phyloP scores from a whole-genome alignment of 164 flowering plant species.

The Chimonanthus praecox region DNA sequence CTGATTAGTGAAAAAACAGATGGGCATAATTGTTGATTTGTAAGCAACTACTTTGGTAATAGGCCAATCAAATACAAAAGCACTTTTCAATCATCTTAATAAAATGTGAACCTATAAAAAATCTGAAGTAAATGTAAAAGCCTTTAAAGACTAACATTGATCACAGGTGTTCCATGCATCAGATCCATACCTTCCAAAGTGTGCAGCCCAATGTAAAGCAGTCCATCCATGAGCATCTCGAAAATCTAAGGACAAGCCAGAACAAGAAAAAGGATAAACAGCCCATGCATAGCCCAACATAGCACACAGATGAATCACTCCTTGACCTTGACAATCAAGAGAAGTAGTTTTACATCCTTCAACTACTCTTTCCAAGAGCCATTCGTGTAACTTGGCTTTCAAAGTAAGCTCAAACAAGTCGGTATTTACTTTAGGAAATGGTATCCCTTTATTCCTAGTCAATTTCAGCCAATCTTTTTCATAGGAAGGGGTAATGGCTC shows the following conservation, averaged over 20 bases:
- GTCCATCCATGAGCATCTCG: conserved; percentile 68
- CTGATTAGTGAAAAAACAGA: too few relatives aligned
- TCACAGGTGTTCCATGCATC: neutral
- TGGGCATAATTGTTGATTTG: too few relatives aligned
- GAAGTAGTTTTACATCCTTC: conserved; percentile 50
- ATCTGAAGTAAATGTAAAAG: too few relatives aligned
- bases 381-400: conserved; percentile 46
- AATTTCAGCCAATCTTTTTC: conserved; percentile 47
- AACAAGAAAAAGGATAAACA: conserved; percentile 47
- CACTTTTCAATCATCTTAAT: too few relatives aligned
- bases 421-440: too few relatives aligned
- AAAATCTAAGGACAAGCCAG: conserved; percentile 59
- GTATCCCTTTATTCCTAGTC: conserved; percentile 11
- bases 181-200: conserved; percentile 52
- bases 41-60: too few relatives aligned
- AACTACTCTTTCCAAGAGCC: conserved; percentile 52
- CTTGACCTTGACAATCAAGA: conserved; percentile 57
- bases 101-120: too few relatives aligned
- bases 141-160: neutral
- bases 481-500: conserved; percentile 30
- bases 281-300: conserved; percentile 83
- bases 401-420: conserved; percentile 8
- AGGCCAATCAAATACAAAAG: too few relatives aligned
- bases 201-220: conserved; percentile 79
- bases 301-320: conserved; percentile 67